Evolutionary conservation across 768 basidiomycete species (phyloP).

Genomic region (Brasilioporus rufonigricans): DNA sequence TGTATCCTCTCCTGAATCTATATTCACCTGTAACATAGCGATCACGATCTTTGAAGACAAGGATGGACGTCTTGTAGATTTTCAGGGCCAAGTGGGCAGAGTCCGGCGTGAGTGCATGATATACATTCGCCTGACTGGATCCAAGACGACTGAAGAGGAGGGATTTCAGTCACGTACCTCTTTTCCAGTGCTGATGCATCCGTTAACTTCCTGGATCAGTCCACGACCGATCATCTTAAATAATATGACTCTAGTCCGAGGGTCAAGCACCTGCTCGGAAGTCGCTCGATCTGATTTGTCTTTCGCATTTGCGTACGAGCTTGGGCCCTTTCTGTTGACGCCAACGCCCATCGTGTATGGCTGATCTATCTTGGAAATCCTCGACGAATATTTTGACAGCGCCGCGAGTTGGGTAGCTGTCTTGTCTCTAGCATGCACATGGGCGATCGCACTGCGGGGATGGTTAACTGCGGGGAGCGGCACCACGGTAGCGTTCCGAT

Average conservation of each 20-base stretch:
- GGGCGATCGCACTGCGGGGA: slow-evolving; percentile 39
- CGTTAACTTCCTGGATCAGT: slow-evolving; percentile 86
- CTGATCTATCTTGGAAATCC: slow-evolving; percentile 70
- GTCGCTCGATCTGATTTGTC: slow-evolving; percentile 98
- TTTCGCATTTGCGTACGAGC: slow-evolving; percentile 82
- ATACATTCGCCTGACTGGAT: slow-evolving; percentile 83
- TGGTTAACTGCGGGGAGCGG: slow-evolving; percentile 72
- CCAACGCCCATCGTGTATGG: slow-evolving; percentile 69
- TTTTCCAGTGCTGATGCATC: slow-evolving; percentile 97
- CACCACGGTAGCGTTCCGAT: slow-evolving; percentile 50
- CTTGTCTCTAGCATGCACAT: slow-evolving; percentile 48
- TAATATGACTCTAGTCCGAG: slow-evolving; percentile 89
- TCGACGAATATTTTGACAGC: slow-evolving; percentile 73
- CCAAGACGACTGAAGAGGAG: background rate
- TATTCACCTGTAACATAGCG: slow-evolving; percentile 95
- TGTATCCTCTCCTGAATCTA: slow-evolving; percentile 90
- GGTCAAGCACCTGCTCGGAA: slow-evolving; percentile 94
- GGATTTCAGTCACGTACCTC: slow-evolving; percentile 54
- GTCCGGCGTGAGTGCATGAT: slow-evolving; percentile 71
- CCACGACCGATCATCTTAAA: slow-evolving; percentile 96
- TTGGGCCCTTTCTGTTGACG: slow-evolving; percentile 90
- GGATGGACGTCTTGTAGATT: slow-evolving; percentile 97
- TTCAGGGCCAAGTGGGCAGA: slow-evolving; percentile 81
- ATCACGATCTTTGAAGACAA: slow-evolving; percentile 96
- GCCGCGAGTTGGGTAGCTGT: slow-evolving; percentile 71